These are phyloP conservation scores for Protea cynaroides DNA, from an alignment of 164 flowering plant genomes.

Conservation along the genomic window DNA sequence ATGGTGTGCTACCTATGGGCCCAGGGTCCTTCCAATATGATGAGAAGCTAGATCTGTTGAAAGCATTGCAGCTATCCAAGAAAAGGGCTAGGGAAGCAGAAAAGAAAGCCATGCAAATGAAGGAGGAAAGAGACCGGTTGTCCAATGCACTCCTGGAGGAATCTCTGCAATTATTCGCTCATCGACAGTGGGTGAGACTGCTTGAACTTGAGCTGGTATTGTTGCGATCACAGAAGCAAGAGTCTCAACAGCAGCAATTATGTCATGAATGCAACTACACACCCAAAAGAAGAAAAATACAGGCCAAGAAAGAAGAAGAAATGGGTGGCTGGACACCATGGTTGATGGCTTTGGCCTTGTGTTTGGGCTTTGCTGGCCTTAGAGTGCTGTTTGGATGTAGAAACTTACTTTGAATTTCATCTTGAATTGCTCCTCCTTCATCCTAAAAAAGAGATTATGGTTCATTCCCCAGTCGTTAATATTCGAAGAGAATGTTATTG, in stretches of 20 bases:
- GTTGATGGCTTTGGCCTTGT: not conserved
- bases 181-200: not conserved
- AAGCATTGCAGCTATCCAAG: not conserved
- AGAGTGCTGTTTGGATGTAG: too few relatives aligned
- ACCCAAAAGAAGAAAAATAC: not conserved
- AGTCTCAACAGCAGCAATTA: not conserved
- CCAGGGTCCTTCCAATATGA: not conserved
- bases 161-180: not conserved
- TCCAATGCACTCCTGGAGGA: not conserved
- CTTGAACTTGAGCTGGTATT: not conserved
- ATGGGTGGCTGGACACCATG: not conserved
- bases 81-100: not conserved
- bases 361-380: not conserved
- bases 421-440: too few relatives aligned
- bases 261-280: not conserved
- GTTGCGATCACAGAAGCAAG: not conserved
- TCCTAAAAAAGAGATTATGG: too few relatives aligned
- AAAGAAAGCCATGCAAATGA: not conserved
- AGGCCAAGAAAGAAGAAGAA: not conserved
- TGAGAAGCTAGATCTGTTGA: not conserved
- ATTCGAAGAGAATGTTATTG: too few relatives aligned
- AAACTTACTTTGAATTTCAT: too few relatives aligned
- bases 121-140: not conserved
- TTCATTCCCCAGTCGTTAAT: too few relatives aligned
- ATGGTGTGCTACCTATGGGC: not conserved